Evolutionary conservation across 129 eudicot genomes (phyloP).

Genomic region (Ambrosia trifida): DNA sequence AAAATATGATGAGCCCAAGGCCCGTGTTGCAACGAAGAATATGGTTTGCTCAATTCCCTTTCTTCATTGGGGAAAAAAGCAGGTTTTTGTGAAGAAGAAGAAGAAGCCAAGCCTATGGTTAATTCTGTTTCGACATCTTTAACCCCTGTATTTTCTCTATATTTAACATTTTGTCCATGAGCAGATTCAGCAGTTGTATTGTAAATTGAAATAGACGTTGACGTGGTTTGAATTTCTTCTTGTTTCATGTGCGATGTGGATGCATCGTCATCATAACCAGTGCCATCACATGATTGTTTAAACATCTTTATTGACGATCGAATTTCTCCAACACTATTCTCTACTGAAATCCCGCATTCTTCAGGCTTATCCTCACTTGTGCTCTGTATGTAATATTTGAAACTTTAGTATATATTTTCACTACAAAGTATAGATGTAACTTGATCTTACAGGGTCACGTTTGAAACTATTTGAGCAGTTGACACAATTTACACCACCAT

Average conservation of each 20-base stretch:
- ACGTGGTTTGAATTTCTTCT: constrained; percentile 49
- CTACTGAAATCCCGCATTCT: constrained; percentile 40
- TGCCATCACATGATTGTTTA: constrained; percentile 38
- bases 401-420: neutral
- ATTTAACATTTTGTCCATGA: constrained; percentile 31
- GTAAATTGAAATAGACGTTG: constrained; percentile 42
- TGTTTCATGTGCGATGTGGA: constrained; percentile 43
- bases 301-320: constrained; percentile 34
- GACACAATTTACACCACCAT: constrained; percentile 72
- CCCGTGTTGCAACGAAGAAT: constrained; percentile 57
- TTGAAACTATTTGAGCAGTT: constrained; percentile 47
- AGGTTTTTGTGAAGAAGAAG: constrained; percentile 51
- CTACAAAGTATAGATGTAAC: neutral
- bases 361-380: constrained; percentile 47
- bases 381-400: constrained; percentile 44
- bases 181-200: constrained; percentile 39
- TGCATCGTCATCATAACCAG: constrained; percentile 33
- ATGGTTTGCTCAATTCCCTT: constrained; percentile 39
- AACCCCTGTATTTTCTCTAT: constrained; percentile 34
- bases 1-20: constrained; percentile 61
- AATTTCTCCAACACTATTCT: constrained; percentile 42
- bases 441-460: constrained; percentile 55
- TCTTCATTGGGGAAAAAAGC: constrained; percentile 37
- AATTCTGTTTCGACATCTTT: constrained; percentile 62
- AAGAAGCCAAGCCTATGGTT: constrained; percentile 64